A percentile compares a stretch with the other conserved stretches of the same genome.
These are phyloP conservation scores for Lactifluus pinguis DNA, from an alignment of 768 basidiomycete genomes.

Conservation along the genomic window DNA sequence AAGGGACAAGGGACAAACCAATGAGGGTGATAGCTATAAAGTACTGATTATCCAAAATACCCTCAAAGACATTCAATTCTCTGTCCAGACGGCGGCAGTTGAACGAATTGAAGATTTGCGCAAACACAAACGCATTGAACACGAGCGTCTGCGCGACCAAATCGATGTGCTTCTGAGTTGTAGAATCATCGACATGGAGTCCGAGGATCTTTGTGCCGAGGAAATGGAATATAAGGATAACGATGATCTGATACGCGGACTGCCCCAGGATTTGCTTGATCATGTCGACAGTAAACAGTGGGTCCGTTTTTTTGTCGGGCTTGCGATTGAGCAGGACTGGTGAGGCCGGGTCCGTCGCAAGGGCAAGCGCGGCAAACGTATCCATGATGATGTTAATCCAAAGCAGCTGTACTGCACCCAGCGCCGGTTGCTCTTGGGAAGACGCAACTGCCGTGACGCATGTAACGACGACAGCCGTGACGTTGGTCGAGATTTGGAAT, in stretches of 20 bases:
- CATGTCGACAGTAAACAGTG: conserved; percentile 90
- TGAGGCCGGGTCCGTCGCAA: conserved; percentile 93
- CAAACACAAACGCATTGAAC: conserved; percentile 98
- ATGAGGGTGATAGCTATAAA: conserved; percentile 80
- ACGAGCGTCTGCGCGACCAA: conserved; percentile 71
- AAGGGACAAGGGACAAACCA: conserved; percentile 40
- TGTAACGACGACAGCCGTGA: conserved; percentile 91
- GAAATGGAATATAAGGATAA: conserved; percentile 89
- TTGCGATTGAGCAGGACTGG: conserved; percentile 74
- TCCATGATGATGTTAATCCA: conserved; percentile 99
- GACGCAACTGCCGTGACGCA: conserved; percentile 87
- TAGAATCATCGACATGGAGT: conserved; percentile 29
- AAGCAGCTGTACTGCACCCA: conserved; percentile 91
- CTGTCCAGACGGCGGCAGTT: conserved; percentile 85
- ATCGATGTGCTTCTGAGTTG: conserved; percentile 30
- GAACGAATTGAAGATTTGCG: conserved; percentile 93
- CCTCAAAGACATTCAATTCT: conserved; percentile 82
- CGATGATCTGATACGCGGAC: conserved; percentile 72
- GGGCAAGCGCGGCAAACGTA: conserved; percentile 93
- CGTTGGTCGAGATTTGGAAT: conserved; percentile 90
- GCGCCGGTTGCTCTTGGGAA: conserved; percentile 63
- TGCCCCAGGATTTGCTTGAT: conserved; percentile 93
- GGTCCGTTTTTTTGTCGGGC: conserved; percentile 83
- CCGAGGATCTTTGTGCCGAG: conserved; percentile 64
- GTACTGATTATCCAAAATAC: conserved; percentile 68